Base-by-base conservation (phyloP, 352 stramenopile genomes). In the Phytophthora melonis region DNA sequence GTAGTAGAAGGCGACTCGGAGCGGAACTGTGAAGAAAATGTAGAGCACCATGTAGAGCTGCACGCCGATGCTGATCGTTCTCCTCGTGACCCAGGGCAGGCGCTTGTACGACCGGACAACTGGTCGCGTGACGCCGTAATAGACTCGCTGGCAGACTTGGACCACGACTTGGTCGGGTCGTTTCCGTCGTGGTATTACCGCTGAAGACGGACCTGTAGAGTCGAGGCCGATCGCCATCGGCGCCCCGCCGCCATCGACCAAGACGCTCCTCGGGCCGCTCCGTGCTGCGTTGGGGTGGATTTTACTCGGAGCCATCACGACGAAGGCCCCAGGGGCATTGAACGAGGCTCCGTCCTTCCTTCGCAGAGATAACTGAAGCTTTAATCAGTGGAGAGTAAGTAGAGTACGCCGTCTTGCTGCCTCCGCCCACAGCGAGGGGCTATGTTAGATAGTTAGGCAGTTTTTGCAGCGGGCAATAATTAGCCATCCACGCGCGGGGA, bases 1-100 rank as follows among this genome's bases (percentile, higher is more conserved):
- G n/a, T 70, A 77, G 53, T 73, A 74, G 23, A 77, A 77, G 1
- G 70, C 64, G 13, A 77, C 19, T 47, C 70, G 70, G 23, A 77
- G 63, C 6, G 70, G 70, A 3, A 77, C 63, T 16, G 70, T 66
- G n/a, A 70, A 61, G 19, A 77, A 74, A 21, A 69, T 72, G 21
- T 77, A 77, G 7, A 77, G 21, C 9, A 74, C 21, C 41, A 63
- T 47, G 43, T 54, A 77, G 11, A 73, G 58, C 39, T 61, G 49
- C 25, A 71, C 21, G 10, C 19, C 21, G 18, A 58, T 49, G 2
- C 30, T 66, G 54, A 75, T 71, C 1, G 68, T 75, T 25, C 63
- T 70, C 19, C 61, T 62, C n/a, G 68, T 71, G 3, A 59, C 6
- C 62, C 62, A 71, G 1, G 61, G 62, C 0, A 75, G 19, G 49